Evolutionary conservation across 2,329 filamentous ascomycete species (phyloP).

Genomic region (Xylariaceae sp.): DNA sequence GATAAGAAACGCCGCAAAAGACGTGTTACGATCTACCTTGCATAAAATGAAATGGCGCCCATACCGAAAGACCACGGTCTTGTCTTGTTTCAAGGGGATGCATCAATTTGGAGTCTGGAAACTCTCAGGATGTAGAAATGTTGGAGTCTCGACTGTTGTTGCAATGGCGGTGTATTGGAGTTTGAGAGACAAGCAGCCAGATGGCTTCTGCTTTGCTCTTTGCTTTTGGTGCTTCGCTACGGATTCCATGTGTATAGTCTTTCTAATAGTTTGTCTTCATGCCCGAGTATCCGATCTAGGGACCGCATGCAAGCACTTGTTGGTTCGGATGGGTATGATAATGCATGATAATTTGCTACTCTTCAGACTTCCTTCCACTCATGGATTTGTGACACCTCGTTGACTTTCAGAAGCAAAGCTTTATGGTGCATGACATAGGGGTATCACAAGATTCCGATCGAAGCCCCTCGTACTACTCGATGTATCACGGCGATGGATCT

Average conservation of each 20-base stretch:
- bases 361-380: background rate
- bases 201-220: background rate
- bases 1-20: slow-evolving; percentile 13
- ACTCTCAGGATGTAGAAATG: background rate
- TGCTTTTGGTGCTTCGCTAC: background rate
- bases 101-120: slow-evolving; percentile 7
- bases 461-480: too few relatives aligned
- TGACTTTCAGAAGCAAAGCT: too few relatives aligned
- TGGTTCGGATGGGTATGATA: slow-evolving; percentile 10
- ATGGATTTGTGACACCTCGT: too few relatives aligned
- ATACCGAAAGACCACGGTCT: too few relatives aligned
- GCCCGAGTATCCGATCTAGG: background rate
- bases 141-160: background rate
- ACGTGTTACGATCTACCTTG: too few relatives aligned
- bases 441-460: too few relatives aligned
- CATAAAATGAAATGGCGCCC: too few relatives aligned
- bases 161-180: slow-evolving; percentile 6
- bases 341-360: slow-evolving; percentile 8
- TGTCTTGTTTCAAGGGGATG: too few relatives aligned
- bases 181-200: background rate
- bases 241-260: slow-evolving; percentile 4
- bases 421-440: too few relatives aligned
- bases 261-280: slow-evolving; percentile 8
- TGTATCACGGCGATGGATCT: too few relatives aligned
- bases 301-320: background rate